Evolutionary conservation across 2,329 filamentous ascomycete species (phyloP).

Genomic region (Trichoderma harzianum): DNA sequence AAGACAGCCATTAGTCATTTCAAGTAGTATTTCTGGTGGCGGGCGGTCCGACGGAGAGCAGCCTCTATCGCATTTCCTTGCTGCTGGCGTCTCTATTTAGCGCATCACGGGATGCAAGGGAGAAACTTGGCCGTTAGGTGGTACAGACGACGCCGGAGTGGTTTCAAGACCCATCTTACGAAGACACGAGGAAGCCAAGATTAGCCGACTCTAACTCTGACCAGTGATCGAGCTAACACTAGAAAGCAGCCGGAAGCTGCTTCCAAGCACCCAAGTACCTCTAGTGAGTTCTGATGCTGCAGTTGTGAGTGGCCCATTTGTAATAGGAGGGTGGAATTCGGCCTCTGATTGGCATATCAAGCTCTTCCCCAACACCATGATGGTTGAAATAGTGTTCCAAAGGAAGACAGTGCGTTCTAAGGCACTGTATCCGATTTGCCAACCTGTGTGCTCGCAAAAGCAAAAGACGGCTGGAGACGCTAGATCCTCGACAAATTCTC

Average conservation of each 20-base stretch:
- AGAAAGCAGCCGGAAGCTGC: neutral
- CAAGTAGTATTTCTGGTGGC: neutral
- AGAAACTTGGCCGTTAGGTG: neutral
- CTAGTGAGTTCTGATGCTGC: neutral
- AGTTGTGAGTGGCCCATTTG: neutral
- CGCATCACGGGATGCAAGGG: neutral
- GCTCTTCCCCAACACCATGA: neutral
- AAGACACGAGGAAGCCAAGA: neutral
- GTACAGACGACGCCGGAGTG: neutral
- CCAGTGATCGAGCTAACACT: neutral
- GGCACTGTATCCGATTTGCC: conserved; percentile 5
- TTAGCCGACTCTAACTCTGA: neutral
- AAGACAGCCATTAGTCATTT: neutral
- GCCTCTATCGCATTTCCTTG: neutral
- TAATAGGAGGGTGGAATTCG: neutral
- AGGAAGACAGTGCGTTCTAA: neutral
- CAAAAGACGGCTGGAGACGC: neutral
- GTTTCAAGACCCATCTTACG: neutral
- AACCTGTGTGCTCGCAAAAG: neutral
- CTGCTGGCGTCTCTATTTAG: neutral
- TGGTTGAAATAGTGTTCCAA: neutral
- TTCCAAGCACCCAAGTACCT: neutral
- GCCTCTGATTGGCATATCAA: neutral
- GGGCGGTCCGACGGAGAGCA: neutral
- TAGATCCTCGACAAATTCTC: neutral